Evolutionary conservation across 129 eudicot species (phyloP).

Genomic region (Chrysanthemum seticuspe): DNA sequence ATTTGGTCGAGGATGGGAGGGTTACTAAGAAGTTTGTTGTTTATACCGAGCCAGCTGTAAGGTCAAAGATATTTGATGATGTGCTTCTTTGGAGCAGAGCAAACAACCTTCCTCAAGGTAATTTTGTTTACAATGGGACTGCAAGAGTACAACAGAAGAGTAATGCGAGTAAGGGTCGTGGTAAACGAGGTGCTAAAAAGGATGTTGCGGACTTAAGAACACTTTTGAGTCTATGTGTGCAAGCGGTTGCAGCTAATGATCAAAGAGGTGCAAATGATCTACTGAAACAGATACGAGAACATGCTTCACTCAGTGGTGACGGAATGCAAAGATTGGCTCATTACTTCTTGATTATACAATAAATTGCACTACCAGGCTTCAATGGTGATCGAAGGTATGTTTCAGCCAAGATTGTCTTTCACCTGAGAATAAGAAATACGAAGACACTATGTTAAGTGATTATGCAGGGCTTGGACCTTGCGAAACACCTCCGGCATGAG

Average conservation of each 20-base stretch:
- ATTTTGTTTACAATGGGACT: constrained; percentile 41
- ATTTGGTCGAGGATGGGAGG: constrained; percentile 41
- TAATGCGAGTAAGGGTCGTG: constrained; percentile 47
- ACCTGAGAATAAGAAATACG: too few species aligned
- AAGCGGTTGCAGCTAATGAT: constrained; percentile 69
- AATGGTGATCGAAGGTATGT: too few species aligned
- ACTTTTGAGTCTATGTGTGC: constrained; percentile 70
- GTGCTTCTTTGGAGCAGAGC: constrained; percentile 57
- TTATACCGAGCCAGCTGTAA: constrained; percentile 49
- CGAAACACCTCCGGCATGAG: too few species aligned
- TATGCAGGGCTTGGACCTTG: too few species aligned
- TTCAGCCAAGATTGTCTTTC: too few species aligned
- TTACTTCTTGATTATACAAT: constrained; percentile 34
- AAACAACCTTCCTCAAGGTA: constrained; percentile 44
- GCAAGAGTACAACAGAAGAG: constrained; percentile 34
- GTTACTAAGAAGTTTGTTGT: constrained; percentile 54
- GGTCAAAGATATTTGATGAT: constrained; percentile 63
- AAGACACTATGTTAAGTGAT: too few species aligned
- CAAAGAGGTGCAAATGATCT: constrained; percentile 56
- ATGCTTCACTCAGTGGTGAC: constrained; percentile 69
- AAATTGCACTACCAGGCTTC: too few species aligned
- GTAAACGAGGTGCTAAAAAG: constrained; percentile 53
- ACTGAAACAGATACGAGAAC: constrained; percentile 65
- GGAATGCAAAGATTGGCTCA: constrained; percentile 86
- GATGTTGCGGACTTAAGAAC: constrained; percentile 72